These are phyloP conservation scores for Harringtonia aguacate DNA, from an alignment of 2,329 filamentous ascomycete genomes.

Conservation along the genomic window DNA sequence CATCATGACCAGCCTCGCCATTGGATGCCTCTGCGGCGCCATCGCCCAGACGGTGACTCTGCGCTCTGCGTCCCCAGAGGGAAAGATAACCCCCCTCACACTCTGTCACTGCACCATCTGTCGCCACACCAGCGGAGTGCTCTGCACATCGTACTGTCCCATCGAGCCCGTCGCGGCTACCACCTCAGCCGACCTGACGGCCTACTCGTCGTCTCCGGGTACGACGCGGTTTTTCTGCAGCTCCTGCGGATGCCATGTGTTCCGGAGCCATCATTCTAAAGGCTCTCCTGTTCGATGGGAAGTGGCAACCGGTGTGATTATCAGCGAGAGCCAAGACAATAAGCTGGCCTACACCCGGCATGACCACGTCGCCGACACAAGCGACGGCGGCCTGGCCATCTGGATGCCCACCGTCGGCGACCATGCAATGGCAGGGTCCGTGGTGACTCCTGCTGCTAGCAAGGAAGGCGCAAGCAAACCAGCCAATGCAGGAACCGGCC, in stretches of 20 bases:
- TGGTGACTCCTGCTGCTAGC: not conserved
- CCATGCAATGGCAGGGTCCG: not conserved
- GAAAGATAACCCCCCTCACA: constrained; percentile 3
- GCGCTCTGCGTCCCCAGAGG: not conserved
- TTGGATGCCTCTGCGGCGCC: constrained; percentile 15
- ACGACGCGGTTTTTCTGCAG: constrained; percentile 26
- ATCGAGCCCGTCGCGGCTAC: constrained; percentile 13
- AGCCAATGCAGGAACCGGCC: not conserved
- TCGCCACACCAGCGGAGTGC: constrained; percentile 20
- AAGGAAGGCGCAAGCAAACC: not conserved
- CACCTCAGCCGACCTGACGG: constrained; percentile 8
- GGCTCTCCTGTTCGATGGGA: constrained; percentile 16
- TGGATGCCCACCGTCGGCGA: constrained; percentile 17
- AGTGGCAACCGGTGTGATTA: constrained; percentile 26
- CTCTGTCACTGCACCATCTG: constrained; percentile 19
- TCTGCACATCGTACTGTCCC: constrained; percentile 26
- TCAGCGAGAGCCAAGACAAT: not conserved
- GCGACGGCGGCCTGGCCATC: constrained; percentile 24
- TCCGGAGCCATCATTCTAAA: constrained; percentile 13
- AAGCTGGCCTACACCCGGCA: constrained; percentile 10
- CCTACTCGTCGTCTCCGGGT: constrained; percentile 5
- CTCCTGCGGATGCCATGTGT: constrained; percentile 30
- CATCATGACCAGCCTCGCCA: too few relatives aligned
- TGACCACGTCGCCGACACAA: constrained; percentile 18
- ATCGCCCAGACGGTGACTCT: constrained; percentile 5